Evolutionary conservation across 495 filamentous ascomycete genomes (phyloP), one percentile per base, ranked within the genome.

Genomic region (Penicillium bialowiezense): DNA sequence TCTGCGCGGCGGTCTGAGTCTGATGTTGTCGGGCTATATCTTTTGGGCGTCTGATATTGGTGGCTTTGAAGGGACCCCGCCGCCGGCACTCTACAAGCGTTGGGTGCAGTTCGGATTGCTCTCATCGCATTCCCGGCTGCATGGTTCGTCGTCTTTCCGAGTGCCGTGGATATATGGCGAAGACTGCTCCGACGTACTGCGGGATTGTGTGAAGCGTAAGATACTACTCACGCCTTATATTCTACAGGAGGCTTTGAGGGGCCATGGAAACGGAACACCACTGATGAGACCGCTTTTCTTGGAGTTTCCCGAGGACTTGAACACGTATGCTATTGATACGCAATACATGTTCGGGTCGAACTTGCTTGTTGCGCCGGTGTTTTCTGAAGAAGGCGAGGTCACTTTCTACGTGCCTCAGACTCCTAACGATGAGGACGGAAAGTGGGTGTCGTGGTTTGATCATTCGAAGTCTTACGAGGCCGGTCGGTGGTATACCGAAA

Each of bases 21-120:
- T 88, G 5, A 82, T 82, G 36, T 65, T 89, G 0, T 81, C 73
- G 8, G 84, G 85, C 5, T 88, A 81, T 61, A 72, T 82, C 28
- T 88, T 86, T 69, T 87, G 84, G 83, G 78, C 76, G 18, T 76
- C 77, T 38, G 85, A 88, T 59, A 89, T 89, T 49, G 85, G 85
- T 29, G 85, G 85, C 13, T 89, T 88, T 56, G 85, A 88, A 55
- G 86, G 84, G 2, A 78, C 71, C 8, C 85, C 85, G 7, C 73
- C 78, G 5, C 79, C 84, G 0, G 81, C 81, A 60, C 78, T 88
- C 50, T 89, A 89, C 63, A 89, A 88, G 63, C 80, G 86, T 28
- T 89, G 85, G 85, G 83, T 88, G 6, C 83, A 84, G 4, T 87
- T 88, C 51, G 84, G 86, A 0, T 73, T 88, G 0, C 60, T 89